Evolutionary conservation across 768 basidiomycete species (phyloP), one percentile per base, ranked within the genome.

Genomic region (Sporobolomyces roseus): DNA sequence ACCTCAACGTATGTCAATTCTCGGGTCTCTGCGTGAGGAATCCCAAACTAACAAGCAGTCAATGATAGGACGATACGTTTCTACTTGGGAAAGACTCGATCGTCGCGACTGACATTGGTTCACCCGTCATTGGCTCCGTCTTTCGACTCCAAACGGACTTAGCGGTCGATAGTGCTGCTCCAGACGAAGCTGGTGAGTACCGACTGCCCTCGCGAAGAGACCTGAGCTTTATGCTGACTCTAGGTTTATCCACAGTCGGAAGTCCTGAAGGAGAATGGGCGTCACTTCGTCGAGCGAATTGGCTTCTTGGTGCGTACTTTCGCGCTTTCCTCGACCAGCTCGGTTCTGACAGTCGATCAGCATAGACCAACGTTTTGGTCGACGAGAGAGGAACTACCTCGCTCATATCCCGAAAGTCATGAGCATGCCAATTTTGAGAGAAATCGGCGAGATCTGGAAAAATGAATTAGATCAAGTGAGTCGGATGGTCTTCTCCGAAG

Each of bases 31-130:
- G 51, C 4, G 6, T 13, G 12, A 3, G 38, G 17, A n/a, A n/a
- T n/a, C n/a, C 3, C 7, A 5, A 2, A 2, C 17, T 10, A 4
- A 25, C 29, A 17, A 10, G 9, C 2, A 12, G 23, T 17, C 16
- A 27, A 3, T 19, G 38, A 29, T 81, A 82, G 68, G 81, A 82
- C 71, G 81, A 82, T 70, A 79, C 79, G 35, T 82, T 79, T 68
- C 73, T 81, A 9, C 59, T 62, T 43, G 52, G 38, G n/a, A 14
- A 33, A 29, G 36, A 30, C 30, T 30, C 17, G 12, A 7, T 76
- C 25, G n/a, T 46, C 0, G 35, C 43, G 4, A 29, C 61, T 10
- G 71, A 70, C 48, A 35, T 67, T 21, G 71, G 63, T 1, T 38
- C 65, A 6, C 55, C 67, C 0, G 21, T 71, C n/a, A 80, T 80